Conservation (phyloP, 2,329 filamentous ascomycete species). For the Alternaria rosae region DNA sequence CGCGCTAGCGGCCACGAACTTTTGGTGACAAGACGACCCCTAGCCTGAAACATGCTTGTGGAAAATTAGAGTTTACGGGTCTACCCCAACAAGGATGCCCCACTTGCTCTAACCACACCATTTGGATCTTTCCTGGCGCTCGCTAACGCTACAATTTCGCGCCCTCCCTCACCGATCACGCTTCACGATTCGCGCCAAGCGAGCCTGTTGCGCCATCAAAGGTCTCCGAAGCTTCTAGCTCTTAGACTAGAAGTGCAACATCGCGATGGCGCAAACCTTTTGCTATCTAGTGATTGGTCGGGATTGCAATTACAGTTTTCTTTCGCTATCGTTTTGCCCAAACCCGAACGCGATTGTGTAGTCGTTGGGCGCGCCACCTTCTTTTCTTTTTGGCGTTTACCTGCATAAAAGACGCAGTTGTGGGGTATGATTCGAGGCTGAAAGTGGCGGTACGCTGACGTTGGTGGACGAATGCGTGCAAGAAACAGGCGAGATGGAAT, state of each 20-base stretch:
- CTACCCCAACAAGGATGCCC: slow-evolving; percentile 10
- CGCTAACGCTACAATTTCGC: slow-evolving; percentile 11
- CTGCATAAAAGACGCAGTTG: slow-evolving; percentile 5
- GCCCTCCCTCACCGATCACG: slow-evolving; percentile 16
- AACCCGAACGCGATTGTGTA: not conserved
- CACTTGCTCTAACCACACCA: slow-evolving; percentile 9
- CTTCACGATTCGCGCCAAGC: slow-evolving; percentile 11
- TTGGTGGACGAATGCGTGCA: slow-evolving; percentile 4
- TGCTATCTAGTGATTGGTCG: not conserved
- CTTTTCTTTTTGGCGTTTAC: not conserved
- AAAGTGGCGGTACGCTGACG: slow-evolving; percentile 9
- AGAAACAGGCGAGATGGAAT: slow-evolving; percentile 4
- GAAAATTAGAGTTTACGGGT: slow-evolving; percentile 34
- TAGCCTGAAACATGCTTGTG: slow-evolving; percentile 29
- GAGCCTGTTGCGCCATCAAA: slow-evolving; percentile 21
- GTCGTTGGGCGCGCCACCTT: not conserved
- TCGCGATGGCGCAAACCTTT: not conserved
- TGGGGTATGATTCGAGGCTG: slow-evolving; percentile 9
- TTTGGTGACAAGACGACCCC: slow-evolving; percentile 11
- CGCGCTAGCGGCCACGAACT: slow-evolving; percentile 1
- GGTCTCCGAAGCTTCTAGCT: slow-evolving; percentile 26
- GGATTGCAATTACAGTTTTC: not conserved
- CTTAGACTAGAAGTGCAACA: slow-evolving; percentile 15
- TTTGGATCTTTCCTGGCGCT: slow-evolving; percentile 4
- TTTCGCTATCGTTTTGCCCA: not conserved